Conservation (phyloP, 2,329 filamentous ascomycete genomes). For the Calonectria ilicicola region DNA sequence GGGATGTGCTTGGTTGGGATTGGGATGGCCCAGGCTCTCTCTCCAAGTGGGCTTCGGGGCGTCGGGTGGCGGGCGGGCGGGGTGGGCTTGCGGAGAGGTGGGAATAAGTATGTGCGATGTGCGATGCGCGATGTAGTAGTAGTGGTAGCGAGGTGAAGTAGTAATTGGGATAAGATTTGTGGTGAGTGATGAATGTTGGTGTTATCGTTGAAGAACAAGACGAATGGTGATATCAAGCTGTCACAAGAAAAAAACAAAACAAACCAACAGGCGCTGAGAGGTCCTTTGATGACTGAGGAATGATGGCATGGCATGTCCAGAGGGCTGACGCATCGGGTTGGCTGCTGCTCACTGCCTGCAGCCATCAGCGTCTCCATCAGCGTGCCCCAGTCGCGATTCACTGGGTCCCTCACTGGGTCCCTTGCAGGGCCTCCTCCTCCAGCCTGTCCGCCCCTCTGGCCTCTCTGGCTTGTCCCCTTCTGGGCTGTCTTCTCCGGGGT, state of each 20-base stretch:
- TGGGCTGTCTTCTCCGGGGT: neutral
- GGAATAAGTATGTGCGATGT: no score
- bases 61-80: constrained; percentile 13
- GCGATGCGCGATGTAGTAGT: no score
- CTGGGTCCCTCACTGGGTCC: neutral
- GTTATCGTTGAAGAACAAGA: neutral
- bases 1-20: neutral
- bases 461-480: no score
- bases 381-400: neutral
- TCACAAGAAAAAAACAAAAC: neutral
- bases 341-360: neutral
- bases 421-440: neutral
- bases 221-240: neutral
- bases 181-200: no score
- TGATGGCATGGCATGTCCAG: neutral
- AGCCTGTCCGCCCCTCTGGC: neutral
- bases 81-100: neutral
- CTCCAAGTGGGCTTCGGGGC: constrained; percentile 13
- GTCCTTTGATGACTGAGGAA: neutral
- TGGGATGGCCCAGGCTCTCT: constrained; percentile 9
- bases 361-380: neutral
- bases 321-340: constrained; percentile 1
- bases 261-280: neutral
- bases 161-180: no score
- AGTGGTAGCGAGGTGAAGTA: no score